A percentile compares a stretch with the other conserved stretches of the same genome.
phyloP scores from a whole-genome alignment of 371 early-diverging fungal species.

The Mortierella sp. region DNA sequence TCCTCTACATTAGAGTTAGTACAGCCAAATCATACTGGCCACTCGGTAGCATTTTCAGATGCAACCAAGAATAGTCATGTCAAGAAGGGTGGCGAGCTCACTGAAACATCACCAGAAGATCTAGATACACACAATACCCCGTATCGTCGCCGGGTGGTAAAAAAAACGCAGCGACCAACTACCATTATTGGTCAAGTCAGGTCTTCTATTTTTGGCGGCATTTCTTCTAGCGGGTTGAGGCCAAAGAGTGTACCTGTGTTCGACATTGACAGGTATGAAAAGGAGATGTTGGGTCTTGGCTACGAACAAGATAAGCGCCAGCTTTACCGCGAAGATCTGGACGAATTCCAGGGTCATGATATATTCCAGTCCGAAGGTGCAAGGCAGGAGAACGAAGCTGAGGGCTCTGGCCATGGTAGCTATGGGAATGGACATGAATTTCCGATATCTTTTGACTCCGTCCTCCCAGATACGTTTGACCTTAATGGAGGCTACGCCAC shows the following conservation, averaged over 20 bases:
- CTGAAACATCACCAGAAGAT: background rate
- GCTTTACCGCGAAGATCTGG: background rate
- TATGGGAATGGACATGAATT: background rate
- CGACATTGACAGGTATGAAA: constrained; percentile 38
- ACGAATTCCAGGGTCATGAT: background rate
- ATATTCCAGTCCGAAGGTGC: background rate
- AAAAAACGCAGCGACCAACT: constrained; percentile 15
- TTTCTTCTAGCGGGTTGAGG: constrained; percentile 7
- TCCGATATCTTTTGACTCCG: background rate
- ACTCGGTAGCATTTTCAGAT: background rate
- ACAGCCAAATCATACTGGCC: background rate
- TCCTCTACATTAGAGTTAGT: background rate
- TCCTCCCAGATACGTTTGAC: background rate
- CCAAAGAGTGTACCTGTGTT: constrained; percentile 29
- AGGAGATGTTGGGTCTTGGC: constrained; percentile 28
- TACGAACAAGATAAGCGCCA: background rate
- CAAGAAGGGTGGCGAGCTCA: background rate
- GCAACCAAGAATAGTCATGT: background rate
- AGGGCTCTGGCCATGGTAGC: background rate
- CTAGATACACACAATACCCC: background rate
- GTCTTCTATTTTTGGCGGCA: constrained; percentile 8
- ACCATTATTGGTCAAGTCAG: constrained; percentile 45
- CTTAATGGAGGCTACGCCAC: background rate
- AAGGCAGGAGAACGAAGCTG: background rate
- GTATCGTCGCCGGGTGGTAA: background rate